A percentile compares a stretch with the other conserved stretches of the same genome.
phyloP scores from a whole-genome alignment of 2,329 filamentous ascomycete genomes.

The Colletotrichum theobromicola region DNA sequence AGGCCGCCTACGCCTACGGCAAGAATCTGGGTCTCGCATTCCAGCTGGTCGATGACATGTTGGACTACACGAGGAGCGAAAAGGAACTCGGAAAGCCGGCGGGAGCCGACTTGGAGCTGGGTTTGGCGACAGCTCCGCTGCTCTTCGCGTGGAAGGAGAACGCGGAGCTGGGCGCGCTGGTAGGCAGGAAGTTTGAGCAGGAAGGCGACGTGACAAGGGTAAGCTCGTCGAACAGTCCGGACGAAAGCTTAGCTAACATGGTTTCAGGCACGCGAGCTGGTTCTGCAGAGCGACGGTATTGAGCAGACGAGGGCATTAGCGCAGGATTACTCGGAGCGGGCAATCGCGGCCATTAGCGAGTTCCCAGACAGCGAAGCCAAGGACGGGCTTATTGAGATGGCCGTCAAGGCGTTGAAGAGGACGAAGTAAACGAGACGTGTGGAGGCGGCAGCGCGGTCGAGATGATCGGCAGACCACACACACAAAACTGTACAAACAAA shows the following conservation, averaged over 20 bases:
- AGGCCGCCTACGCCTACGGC: slow-evolving; percentile 90
- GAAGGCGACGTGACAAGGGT: slow-evolving; percentile 88
- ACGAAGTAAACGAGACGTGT: slow-evolving; percentile 68
- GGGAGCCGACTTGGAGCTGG: slow-evolving; percentile 90
- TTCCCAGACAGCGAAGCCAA: slow-evolving; percentile 98
- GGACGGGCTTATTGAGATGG: slow-evolving; percentile 90
- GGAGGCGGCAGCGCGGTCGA: neutral
- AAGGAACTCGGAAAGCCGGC: slow-evolving; percentile 92
- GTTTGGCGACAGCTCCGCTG: slow-evolving; percentile 90
- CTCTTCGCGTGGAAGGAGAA: slow-evolving; percentile 95
- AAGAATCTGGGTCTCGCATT: slow-evolving; percentile 94
- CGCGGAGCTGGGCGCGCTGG: slow-evolving; percentile 82
- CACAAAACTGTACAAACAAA: slow-evolving; percentile 6
- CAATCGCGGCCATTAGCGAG: slow-evolving; percentile 78
- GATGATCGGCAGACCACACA: neutral
- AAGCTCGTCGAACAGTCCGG: slow-evolving; percentile 35
- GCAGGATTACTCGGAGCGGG: slow-evolving; percentile 88
- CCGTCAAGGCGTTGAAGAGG: slow-evolving; percentile 86
- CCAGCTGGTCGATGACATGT: slow-evolving; percentile 96
- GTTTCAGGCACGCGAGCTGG: slow-evolving; percentile 81
- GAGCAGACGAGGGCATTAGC: slow-evolving; percentile 91
- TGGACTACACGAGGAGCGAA: slow-evolving; percentile 90
- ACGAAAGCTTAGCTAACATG: slow-evolving; percentile 21
- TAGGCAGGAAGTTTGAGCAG: slow-evolving; percentile 86
- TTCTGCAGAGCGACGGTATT: slow-evolving; percentile 83